phyloP scores from a whole-genome alignment of 805 yeast genomes.

The Cyberlindnera nakhonratchasimensis region DNA sequence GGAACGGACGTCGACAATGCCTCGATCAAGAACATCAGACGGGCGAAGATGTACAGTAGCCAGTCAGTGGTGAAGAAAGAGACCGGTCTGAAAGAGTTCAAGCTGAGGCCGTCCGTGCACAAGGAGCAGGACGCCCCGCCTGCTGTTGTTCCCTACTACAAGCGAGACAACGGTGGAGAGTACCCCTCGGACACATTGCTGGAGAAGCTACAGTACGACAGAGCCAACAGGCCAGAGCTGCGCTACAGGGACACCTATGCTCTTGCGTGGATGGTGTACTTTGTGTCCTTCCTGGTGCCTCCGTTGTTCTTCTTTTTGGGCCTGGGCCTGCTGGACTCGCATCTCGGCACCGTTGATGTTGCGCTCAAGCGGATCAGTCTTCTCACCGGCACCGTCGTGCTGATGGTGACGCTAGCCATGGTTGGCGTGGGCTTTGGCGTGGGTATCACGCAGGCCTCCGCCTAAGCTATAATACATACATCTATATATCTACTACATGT shows the following conservation, averaged over 20 bases:
- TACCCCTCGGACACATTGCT: slow-evolving; percentile 11
- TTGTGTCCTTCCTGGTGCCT: slow-evolving; percentile 25
- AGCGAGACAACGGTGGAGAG: slow-evolving; percentile 4
- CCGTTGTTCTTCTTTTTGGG: slow-evolving; percentile 31
- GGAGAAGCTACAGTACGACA: slow-evolving; percentile 21
- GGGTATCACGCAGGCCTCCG: slow-evolving; percentile 31
- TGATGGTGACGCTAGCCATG: slow-evolving; percentile 33
- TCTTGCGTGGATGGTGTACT: slow-evolving; percentile 8
- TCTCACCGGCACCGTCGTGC: slow-evolving; percentile 18
- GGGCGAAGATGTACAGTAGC: slow-evolving; percentile 9
- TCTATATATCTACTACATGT: not conserved
- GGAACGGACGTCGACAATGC: slow-evolving; percentile 11
- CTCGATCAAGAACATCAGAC: slow-evolving; percentile 4
- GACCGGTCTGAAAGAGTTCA: slow-evolving; percentile 12
- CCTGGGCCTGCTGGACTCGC: slow-evolving; percentile 23
- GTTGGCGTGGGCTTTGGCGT: slow-evolving; percentile 46
- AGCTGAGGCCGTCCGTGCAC: slow-evolving; percentile 11
- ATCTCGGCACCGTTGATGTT: slow-evolving; percentile 10
- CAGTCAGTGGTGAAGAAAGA: slow-evolving; percentile 7
- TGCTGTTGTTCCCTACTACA: slow-evolving; percentile 1
- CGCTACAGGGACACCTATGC: slow-evolving; percentile 6
- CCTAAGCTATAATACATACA: not conserved
- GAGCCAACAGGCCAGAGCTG: slow-evolving; percentile 9
- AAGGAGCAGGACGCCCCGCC: too few species aligned
- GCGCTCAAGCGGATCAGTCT: slow-evolving; percentile 20